These are phyloP conservation scores for Argentina anserina DNA, from an alignment of 306 rosid species.

Conservation along the genomic window DNA sequence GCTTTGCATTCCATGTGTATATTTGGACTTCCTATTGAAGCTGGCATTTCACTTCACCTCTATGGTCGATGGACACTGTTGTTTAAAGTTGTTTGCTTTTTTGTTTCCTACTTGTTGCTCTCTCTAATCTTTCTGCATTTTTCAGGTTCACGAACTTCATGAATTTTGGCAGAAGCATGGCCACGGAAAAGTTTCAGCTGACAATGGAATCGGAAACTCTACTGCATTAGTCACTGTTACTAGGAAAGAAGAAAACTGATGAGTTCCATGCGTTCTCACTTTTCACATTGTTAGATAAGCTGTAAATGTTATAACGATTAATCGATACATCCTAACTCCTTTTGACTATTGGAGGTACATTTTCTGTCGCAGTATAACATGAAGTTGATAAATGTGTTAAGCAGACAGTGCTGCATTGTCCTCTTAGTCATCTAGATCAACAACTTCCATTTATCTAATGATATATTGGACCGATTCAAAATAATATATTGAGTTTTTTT, in stretches of 20 bases:
- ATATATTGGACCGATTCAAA: too few species aligned
- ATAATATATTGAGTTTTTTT: too few species aligned
- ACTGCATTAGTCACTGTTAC: constrained; percentile 5
- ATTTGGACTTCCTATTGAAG: background rate
- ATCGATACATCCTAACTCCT: background rate
- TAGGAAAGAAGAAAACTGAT: constrained; percentile 2
- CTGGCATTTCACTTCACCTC: background rate
- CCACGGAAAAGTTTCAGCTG: constrained; percentile 6
- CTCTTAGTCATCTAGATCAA: too few species aligned
- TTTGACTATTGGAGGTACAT: background rate
- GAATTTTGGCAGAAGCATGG: constrained; percentile 14
- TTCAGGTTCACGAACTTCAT: constrained; percentile 1
- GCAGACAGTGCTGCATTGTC: background rate
- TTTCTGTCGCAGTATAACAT: background rate
- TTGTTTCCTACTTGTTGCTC: background rate
- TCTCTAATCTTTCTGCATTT: background rate
- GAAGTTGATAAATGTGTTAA: background rate
- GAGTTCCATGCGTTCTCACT: background rate
- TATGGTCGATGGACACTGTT: background rate
- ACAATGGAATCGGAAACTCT: constrained; percentile 1
- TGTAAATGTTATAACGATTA: background rate
- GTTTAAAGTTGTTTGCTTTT: background rate
- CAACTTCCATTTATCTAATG: too few species aligned
- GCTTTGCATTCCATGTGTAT: background rate
- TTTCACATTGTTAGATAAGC: background rate